These are phyloP conservation scores for Pichia kluyveri DNA, from an alignment of 805 yeast species.

Conservation along the genomic window DNA sequence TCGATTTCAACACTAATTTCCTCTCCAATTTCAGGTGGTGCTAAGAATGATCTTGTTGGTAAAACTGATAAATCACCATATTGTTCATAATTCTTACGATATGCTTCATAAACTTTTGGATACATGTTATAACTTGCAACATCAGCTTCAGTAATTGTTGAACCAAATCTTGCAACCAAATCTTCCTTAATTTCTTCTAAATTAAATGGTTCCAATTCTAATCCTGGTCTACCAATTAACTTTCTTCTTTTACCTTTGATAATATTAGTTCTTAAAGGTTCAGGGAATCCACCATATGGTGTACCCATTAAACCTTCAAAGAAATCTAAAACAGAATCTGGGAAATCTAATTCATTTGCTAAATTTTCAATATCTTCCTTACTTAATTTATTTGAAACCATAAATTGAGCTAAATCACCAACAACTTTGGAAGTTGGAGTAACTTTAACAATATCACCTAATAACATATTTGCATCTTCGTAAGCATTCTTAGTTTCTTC, in stretches of 20 bases:
- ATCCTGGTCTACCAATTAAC: conserved; percentile 85
- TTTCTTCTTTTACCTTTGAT: conserved; percentile 89
- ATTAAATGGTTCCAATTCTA: conserved; percentile 79
- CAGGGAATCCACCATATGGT: conserved; percentile 99
- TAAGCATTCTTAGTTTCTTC: conserved; percentile 90
- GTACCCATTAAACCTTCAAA: conserved; percentile 99
- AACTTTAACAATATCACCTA: conserved; percentile 96
- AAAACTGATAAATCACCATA: conserved; percentile 91
- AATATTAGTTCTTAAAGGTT: conserved; percentile 89
- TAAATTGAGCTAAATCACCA: conserved; percentile 98
- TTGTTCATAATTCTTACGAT: conserved; percentile 59
- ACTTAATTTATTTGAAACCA: conserved; percentile 90
- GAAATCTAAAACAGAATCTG: conserved; percentile 95
- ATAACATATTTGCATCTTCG: conserved; percentile 77
- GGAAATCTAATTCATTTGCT: conserved; percentile 93
- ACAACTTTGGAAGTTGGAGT: conserved; percentile 99
- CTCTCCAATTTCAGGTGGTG: conserved; percentile 81
- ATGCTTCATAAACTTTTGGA: conserved; percentile 93
- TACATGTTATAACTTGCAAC: conserved; percentile 96
- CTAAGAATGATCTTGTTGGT: conserved; percentile 86
- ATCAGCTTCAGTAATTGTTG: conserved; percentile 69
- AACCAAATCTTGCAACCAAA: conserved; percentile 67
- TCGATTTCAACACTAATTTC: conserved; percentile 86
- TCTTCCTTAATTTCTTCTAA: conserved; percentile 64
- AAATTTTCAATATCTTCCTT: conserved; percentile 79